Evolutionary conservation across 257 asterid genomes (phyloP).

Genomic region (Vinca minor): DNA sequence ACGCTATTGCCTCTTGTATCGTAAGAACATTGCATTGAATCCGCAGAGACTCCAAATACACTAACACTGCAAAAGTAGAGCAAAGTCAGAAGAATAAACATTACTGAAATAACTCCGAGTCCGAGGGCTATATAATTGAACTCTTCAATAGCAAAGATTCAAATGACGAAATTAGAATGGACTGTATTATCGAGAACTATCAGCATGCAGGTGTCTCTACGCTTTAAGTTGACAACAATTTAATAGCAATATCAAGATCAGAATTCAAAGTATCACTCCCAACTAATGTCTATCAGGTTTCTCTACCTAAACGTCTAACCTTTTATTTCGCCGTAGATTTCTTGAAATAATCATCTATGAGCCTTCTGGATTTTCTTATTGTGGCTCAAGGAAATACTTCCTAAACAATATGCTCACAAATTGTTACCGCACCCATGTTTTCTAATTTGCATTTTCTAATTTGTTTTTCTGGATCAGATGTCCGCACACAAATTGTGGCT

Average conservation of each 20-base stretch:
- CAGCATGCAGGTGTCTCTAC: not conserved
- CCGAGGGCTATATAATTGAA: not conserved
- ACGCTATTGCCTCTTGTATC: slow-evolving; percentile 92
- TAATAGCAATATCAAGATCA: not conserved
- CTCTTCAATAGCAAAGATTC: not conserved
- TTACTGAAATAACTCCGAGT: not conserved
- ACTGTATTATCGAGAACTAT: not conserved
- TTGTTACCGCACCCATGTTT: no score
- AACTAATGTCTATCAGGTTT: not conserved
- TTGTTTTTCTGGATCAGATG: slow-evolving; percentile 46
- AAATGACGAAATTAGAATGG: not conserved
- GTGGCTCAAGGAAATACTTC: not conserved
- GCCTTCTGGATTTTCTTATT: not conserved
- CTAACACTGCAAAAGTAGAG: slow-evolving; percentile 49
- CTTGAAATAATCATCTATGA: not conserved
- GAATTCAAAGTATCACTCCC: not conserved
- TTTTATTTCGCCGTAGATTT: not conserved
- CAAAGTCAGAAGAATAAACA: slow-evolving; percentile 5
- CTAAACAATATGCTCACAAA: no score
- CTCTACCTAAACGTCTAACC: not conserved
- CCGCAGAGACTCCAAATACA: slow-evolving; percentile 95
- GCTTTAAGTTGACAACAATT: not conserved
- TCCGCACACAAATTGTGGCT: no score
- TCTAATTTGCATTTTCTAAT: not conserved
- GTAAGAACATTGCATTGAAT: slow-evolving; percentile 92